Percentiles rank a stretch among this genome's conserved stretches.
These are phyloP conservation scores for Brassica juncea DNA, from an alignment of 345 rosid species.

Conservation along the genomic window DNA sequence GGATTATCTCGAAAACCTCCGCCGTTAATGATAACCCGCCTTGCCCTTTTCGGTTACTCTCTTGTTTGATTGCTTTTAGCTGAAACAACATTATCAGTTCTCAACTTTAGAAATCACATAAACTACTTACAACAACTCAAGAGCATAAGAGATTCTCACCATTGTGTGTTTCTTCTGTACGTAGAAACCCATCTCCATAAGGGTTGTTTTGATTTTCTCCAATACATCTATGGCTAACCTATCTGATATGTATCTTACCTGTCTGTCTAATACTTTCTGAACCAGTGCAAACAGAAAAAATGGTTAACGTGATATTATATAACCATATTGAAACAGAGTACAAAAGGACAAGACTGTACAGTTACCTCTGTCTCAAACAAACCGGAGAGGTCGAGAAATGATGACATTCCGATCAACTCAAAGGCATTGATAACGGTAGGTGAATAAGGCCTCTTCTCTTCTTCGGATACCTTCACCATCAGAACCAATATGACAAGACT, in stretches of 20 bases:
- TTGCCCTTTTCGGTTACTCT: constrained; percentile 32
- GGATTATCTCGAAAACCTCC: constrained; percentile 77
- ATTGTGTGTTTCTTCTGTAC: constrained; percentile 74
- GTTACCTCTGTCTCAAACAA: constrained; percentile 85
- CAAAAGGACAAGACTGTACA: neutral
- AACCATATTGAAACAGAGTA: constrained; percentile 6
- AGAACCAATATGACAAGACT: neutral
- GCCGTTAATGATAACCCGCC: constrained; percentile 59
- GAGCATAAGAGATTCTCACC: constrained; percentile 41
- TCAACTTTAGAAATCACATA: neutral
- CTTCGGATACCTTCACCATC: constrained; percentile 48
- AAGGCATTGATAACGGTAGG: constrained; percentile 75
- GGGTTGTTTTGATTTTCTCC: constrained; percentile 59
- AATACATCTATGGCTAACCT: constrained; percentile 60
- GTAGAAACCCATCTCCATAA: constrained; percentile 73
- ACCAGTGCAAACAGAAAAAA: neutral
- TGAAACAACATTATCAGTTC: constrained; percentile 27
- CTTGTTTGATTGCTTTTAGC: constrained; percentile 73
- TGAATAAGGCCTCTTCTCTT: constrained; percentile 44
- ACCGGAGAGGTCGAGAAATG: constrained; percentile 85
- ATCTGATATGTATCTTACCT: constrained; percentile 75
- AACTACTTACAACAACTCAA: neutral
- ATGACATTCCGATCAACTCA: constrained; percentile 94
- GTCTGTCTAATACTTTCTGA: constrained; percentile 81
- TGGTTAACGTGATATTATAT: neutral